Conservation (phyloP, 106 monocot species). For the Allium sativum region DNA sequence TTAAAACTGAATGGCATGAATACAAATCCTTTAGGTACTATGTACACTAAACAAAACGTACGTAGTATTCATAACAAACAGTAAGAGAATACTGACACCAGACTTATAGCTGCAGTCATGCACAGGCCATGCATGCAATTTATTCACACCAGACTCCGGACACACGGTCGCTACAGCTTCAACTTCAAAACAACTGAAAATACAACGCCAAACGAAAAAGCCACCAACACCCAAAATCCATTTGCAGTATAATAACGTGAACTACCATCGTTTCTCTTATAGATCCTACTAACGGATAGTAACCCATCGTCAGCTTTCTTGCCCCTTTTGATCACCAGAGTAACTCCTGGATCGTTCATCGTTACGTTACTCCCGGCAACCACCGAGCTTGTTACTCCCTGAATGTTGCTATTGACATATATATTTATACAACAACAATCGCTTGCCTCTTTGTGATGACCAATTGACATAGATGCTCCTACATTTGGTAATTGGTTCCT, state of each 20-base stretch:
- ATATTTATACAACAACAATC: constrained; percentile 37
- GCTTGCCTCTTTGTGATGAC: neutral
- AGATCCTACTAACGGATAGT: neutral
- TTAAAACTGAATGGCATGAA: too few species aligned
- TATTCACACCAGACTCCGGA: neutral
- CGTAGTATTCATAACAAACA: too few species aligned
- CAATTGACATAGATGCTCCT: constrained; percentile 23
- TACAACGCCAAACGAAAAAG: neutral
- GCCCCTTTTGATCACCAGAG: neutral
- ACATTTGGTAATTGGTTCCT: constrained; percentile 17
- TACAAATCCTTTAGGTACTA: too few species aligned
- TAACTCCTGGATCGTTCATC: constrained; percentile 49
- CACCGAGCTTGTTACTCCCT: constrained; percentile 59
- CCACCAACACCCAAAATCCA: constrained; percentile 1
- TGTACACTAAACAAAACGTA: too few species aligned
- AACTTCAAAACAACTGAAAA: neutral
- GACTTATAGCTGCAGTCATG: too few species aligned
- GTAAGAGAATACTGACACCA: too few species aligned
- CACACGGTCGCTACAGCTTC: neutral
- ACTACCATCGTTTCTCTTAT: neutral
- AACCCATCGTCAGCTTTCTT: neutral
- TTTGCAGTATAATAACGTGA: neutral
- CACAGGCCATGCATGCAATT: too few species aligned
- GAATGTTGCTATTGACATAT: constrained; percentile 73
- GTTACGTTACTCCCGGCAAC: constrained; percentile 42